These are phyloP conservation scores for Phytopythium litorale DNA, from an alignment of 352 stramenopile species.

Conservation along the genomic window DNA sequence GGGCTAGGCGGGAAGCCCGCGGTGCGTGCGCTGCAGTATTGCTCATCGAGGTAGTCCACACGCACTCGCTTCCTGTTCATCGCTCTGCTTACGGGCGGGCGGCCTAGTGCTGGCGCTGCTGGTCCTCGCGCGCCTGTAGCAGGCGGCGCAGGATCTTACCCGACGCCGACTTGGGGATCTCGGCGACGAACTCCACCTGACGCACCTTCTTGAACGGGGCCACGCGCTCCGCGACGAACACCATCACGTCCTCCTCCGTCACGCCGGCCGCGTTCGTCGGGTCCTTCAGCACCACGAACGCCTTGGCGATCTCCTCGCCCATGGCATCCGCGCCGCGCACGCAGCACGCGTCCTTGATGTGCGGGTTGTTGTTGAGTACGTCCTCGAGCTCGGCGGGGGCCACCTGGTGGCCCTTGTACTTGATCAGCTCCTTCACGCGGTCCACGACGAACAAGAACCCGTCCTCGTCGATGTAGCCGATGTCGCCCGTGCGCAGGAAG, in stretches of 20 bases:
- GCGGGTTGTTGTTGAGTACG: conserved; percentile 69
- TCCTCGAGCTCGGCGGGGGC: conserved; percentile 91
- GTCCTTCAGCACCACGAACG: conserved; percentile 83
- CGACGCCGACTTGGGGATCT: conserved; percentile 84
- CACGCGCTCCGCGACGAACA: conserved; percentile 79
- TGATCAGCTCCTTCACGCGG: conserved; percentile 95
- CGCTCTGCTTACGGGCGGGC: too few species aligned
- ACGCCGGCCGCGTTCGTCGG: conserved; percentile 14
- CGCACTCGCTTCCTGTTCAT: too few species aligned
- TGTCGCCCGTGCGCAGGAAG: conserved; percentile 85
- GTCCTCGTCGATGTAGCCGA: conserved; percentile 89
- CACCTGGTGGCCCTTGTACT: conserved; percentile 92
- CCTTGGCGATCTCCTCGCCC: conserved; percentile 85
- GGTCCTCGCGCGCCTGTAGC: conserved; percentile 44
- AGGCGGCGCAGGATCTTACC: conserved; percentile 90
- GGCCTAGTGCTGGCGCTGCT: conserved; percentile 10
- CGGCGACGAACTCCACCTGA: conserved; percentile 83
- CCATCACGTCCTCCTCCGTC: conserved; percentile 25
- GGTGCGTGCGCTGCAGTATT: too few species aligned
- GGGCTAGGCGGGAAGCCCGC: too few species aligned
- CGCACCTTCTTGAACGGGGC: conserved; percentile 86
- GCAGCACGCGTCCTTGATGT: conserved; percentile 73
- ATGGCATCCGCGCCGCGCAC: conserved; percentile 52
- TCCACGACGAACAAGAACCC: conserved; percentile 91
- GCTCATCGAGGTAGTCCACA: too few species aligned